phyloP scores from a whole-genome alignment of 345 rosid genomes.

The Citrus sp. region DNA sequence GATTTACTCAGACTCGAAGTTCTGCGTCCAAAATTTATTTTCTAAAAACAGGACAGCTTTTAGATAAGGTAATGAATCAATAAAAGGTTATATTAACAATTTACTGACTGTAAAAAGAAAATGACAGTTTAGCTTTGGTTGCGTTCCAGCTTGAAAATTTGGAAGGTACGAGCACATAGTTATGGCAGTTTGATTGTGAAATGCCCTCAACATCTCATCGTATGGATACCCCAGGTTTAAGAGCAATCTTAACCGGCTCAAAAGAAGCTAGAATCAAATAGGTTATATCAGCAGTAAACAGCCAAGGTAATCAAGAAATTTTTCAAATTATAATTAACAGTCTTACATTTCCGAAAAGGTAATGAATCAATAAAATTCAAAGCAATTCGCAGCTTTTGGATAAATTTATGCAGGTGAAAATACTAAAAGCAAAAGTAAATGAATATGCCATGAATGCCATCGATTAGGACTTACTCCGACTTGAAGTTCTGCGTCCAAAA shows the following conservation, averaged over 20 bases:
- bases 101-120: background rate
- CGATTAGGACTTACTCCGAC: background rate
- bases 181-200: slow-evolving; percentile 71
- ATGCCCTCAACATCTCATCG: slow-evolving; percentile 74
- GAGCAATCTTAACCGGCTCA: slow-evolving; percentile 76
- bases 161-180: slow-evolving; percentile 74
- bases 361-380: background rate
- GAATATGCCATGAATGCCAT: background rate
- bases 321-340: background rate
- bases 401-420: background rate
- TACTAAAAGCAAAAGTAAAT: background rate
- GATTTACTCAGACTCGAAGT: background rate
- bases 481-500: background rate
- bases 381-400: background rate
- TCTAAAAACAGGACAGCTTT: background rate
- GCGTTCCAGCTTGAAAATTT: slow-evolving; percentile 53
- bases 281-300: slow-evolving; percentile 35
- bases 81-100: too few relatives aligned
- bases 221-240: slow-evolving; percentile 79
- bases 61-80: too few relatives aligned
- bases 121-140: slow-evolving; percentile 43
- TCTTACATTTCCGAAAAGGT: background rate
- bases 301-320: slow-evolving; percentile 23
- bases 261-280: slow-evolving; percentile 42
- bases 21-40: background rate